Evolutionary conservation across 176 grass and related monocot species (phyloP), one percentile per base, ranked within the genome.

Genomic region (Phoenix dactylifera): DNA sequence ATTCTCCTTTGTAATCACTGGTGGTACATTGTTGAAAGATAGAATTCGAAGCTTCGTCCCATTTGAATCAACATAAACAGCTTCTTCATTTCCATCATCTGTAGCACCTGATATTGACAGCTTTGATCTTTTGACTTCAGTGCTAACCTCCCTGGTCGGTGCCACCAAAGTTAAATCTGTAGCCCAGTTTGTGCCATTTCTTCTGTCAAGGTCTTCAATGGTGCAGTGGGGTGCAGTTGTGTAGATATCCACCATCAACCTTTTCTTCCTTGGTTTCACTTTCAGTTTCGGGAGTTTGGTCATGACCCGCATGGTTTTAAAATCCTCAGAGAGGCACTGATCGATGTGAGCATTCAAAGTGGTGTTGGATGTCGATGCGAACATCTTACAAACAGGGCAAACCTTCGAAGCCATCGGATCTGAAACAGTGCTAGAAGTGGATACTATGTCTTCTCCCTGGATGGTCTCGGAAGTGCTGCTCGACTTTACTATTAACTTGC

Each of bases 261-360:
- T 72, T 67, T 88, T 98, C 73, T 97, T 97, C 62, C 73, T 86
- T 70, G 72, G 84, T 80, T 88, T 97, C 7, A 78, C 65, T 78
- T 85, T 97, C 49, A 73, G 29, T 74, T 89, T 92, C 18, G 72
- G 61, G 57, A 65, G 16, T 63, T 83, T 65, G 18, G 61, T 67
- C 66, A 85, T 76, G 55, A 53, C 63, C 35, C 14, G 71, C 62
- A 89, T 78, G 19, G 70, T 58, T 75, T 82, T 83, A 59, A 84
- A 83, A 50, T 82, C 84, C 29, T 60, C 75, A 66, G 77, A 88
- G 52, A 98, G 77, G 52, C 93, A 98, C 64, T 81, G 87, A 59
- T 98, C 93, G 51, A 98, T 98, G 66, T 98, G 93, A 16, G 93
- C 84, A 73, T 98, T 98, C 81, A 98, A 58, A 68, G 84, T 92